phyloP scores from a whole-genome alignment of 2,329 filamentous ascomycete genomes.

The Aureobasidium vineae region DNA sequence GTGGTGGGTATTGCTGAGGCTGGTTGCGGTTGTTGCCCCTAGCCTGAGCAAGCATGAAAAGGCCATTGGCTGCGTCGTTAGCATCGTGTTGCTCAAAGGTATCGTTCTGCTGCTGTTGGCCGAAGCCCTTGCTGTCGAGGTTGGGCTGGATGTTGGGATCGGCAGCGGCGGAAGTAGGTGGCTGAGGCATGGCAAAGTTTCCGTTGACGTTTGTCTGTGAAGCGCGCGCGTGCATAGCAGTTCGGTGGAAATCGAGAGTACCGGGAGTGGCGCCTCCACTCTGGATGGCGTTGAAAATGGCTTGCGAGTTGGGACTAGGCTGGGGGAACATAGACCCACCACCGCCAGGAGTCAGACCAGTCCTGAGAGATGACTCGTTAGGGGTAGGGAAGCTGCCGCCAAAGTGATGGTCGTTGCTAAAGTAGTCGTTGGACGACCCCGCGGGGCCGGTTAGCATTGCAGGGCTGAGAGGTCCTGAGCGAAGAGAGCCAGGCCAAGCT shows the following conservation, averaged over 20 bases:
- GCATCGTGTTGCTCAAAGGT: slow-evolving; percentile 83
- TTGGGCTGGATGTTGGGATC: slow-evolving; percentile 41
- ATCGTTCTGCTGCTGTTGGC: slow-evolving; percentile 49
- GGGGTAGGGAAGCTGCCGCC: slow-evolving; percentile 87
- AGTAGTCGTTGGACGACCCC: slow-evolving; percentile 74
- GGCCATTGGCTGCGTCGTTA: slow-evolving; percentile 90
- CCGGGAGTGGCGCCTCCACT: slow-evolving; percentile 82
- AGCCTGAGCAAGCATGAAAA: slow-evolving; percentile 83
- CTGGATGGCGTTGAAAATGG: slow-evolving; percentile 74
- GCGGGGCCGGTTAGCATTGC: slow-evolving; percentile 90
- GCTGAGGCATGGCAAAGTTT: slow-evolving; percentile 42
- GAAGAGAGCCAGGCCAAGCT: slow-evolving; percentile 82
- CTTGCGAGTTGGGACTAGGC: slow-evolving; percentile 81
- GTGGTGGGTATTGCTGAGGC: slow-evolving; percentile 46
- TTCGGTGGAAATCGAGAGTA: slow-evolving; percentile 92
- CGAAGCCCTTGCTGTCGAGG: slow-evolving; percentile 30
- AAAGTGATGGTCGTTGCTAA: slow-evolving; percentile 67
- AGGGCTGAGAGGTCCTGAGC: slow-evolving; percentile 90
- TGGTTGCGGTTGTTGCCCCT: slow-evolving; percentile 56
- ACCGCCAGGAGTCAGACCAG: slow-evolving; percentile 88
- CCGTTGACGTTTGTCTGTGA: slow-evolving; percentile 44
- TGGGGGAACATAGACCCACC: slow-evolving; percentile 97
- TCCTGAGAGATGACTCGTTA: slow-evolving; percentile 91
- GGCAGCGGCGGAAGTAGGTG: slow-evolving; percentile 46
- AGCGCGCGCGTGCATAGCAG: slow-evolving; percentile 77